Evolutionary conservation across 2,329 filamentous ascomycete genomes (phyloP).

Genomic region (Fusarium sarcochroum): DNA sequence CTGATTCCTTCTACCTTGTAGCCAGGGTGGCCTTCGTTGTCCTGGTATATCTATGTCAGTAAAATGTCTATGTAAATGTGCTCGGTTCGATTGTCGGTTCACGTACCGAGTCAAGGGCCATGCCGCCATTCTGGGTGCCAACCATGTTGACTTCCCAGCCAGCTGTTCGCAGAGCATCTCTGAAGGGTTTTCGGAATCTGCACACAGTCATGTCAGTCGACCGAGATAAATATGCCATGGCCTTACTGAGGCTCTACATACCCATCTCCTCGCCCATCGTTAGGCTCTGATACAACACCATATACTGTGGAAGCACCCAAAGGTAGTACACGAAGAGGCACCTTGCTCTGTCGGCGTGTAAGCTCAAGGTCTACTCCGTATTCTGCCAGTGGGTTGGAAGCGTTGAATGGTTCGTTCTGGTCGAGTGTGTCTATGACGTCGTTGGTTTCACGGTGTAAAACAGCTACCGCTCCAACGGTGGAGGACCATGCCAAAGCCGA

Average conservation of each 20-base stretch:
- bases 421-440: not conserved
- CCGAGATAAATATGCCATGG: no score
- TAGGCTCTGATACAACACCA: not conserved
- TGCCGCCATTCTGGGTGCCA: slow-evolving; percentile 4
- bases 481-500: not conserved
- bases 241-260: not conserved
- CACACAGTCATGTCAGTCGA: not conserved
- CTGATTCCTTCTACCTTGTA: not conserved
- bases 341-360: not conserved
- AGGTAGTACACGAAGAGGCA: slow-evolving; percentile 4
- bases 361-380: not conserved
- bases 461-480: not conserved
- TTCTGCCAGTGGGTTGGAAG: not conserved
- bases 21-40: slow-evolving; percentile 2
- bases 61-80: no score
- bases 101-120: slow-evolving; percentile 42
- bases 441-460: not conserved
- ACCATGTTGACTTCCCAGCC: slow-evolving; percentile 6
- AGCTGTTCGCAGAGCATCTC: slow-evolving; percentile 36
- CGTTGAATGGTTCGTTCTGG: not conserved
- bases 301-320: slow-evolving; percentile 11
- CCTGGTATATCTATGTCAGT: not conserved
- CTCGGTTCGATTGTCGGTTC: no score
- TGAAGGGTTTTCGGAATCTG: slow-evolving; percentile 42
- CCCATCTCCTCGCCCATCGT: slow-evolving; percentile 9